Base-by-base conservation (phyloP, 305 asterid genomes). In the Ilex paraguariensis region DNA sequence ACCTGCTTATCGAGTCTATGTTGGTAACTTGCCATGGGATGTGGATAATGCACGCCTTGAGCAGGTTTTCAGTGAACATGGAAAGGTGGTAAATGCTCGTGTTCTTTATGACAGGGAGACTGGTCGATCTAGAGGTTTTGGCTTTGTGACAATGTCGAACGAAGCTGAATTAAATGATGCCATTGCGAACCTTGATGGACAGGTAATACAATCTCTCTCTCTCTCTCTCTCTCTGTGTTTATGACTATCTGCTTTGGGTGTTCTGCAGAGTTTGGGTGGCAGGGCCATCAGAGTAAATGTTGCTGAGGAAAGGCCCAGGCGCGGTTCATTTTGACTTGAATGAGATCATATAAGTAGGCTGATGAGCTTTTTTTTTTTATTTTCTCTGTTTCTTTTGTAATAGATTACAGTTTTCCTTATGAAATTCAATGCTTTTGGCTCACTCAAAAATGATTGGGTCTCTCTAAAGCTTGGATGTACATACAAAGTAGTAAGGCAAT, bases 81-180 rank as follows among this genome's bases (percentile, higher is more conserved):
- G 97, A 6, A 87, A 83, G 73, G 97, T 90, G 14, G 73, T 75
- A 57, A 86, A 69, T 63, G 95, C 99, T 30, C 82, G 89, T 32
- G 96, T 93, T 49, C 77, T 93, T 63, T 73, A 46, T 52, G 97
- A 93, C 59, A 81, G 95, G 75, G 97, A 93, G 10, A 77, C 80
- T 53, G 91, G 95, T 44, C 65, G 93, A 67, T 93, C 99, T 5
- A 88, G 96, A 10, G 99, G 99, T 64, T 93, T 93, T 78, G 99
- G 99, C 58, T 93, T 93, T 64, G 87, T 93, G 28, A 75, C 65
- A 13, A 87, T 93, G 99, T 73, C 95, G 4, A 79, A 75, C 57
- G 95, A 86, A 73, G 66, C 85, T 8, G 97, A 93, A 76, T 77
- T 83, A 84, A 86, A 84, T 28, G 91, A 84, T 64, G 95, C 97